phyloP scores from a whole-genome alignment of 208 protist species.

The Trypanosoma scelopori region DNA sequence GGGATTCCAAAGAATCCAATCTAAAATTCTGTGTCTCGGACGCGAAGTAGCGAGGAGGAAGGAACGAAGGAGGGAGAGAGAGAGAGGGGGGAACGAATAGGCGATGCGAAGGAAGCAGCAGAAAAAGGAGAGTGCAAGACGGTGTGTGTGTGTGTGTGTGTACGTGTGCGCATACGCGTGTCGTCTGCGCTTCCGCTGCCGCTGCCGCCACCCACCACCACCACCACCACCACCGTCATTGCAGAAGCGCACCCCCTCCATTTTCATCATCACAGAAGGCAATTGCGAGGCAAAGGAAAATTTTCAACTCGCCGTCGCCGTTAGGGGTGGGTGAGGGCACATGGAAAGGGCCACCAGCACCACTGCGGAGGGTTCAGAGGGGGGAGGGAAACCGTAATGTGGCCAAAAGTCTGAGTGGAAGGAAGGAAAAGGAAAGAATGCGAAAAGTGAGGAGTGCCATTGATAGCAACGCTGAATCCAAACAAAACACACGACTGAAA shows the following conservation, averaged over 20 bases:
- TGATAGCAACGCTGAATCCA: background rate
- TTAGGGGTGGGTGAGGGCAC: background rate
- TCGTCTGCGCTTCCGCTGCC: background rate
- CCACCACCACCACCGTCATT: too few species aligned
- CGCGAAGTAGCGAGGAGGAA: background rate
- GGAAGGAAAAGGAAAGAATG: conserved; percentile 6
- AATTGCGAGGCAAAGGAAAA: background rate
- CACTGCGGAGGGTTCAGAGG: background rate
- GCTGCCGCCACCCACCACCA: too few species aligned
- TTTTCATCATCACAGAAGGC: conserved; percentile 15
- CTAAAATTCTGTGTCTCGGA: background rate
- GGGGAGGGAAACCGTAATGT: background rate
- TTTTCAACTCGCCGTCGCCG: background rate
- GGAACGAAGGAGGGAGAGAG: background rate
- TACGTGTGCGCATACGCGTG: background rate
- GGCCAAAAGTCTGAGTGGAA: background rate
- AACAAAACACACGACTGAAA: too few species aligned
- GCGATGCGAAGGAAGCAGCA: background rate
- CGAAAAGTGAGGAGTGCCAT: background rate
- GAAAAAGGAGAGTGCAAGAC: background rate
- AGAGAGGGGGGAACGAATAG: too few species aligned
- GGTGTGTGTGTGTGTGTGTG: background rate
- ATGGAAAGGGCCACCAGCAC: background rate
- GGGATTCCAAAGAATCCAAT: conserved; percentile 7
- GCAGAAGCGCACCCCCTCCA: background rate